phyloP scores from a whole-genome alignment of 495 filamentous ascomycete genomes.

The Penicillium cinerascens region DNA sequence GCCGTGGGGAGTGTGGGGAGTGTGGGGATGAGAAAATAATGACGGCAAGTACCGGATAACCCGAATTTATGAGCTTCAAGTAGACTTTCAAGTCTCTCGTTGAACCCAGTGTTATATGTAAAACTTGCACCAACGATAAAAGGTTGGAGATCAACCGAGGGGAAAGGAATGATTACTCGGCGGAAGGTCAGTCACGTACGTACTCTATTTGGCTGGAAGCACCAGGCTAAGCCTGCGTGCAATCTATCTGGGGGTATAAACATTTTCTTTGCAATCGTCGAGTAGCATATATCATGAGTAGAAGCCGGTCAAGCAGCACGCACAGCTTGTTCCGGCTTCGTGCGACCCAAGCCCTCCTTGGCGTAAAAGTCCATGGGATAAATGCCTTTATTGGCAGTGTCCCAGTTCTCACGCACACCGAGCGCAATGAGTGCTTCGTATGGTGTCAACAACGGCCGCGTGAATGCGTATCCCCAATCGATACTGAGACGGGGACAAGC shows the following conservation, averaged over 20 bases:
- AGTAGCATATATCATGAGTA: neutral
- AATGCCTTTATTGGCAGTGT: slow-evolving; percentile 58
- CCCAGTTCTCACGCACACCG: slow-evolving; percentile 73
- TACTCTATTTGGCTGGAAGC: neutral
- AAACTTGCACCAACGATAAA: no score
- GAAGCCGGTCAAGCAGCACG: slow-evolving; percentile 14
- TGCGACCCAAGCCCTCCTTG: slow-evolving; percentile 84
- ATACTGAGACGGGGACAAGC: slow-evolving; percentile 93
- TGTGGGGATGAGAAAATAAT: no score
- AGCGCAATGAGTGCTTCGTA: slow-evolving; percentile 92
- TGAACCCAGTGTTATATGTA: no score
- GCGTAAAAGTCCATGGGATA: slow-evolving; percentile 99
- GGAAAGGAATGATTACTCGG: neutral
- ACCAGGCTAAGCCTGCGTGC: slow-evolving; percentile 16
- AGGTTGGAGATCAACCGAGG: no score
- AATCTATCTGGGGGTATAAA: slow-evolving; percentile 21
- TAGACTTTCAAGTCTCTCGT: no score
- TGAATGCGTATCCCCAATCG: slow-evolving; percentile 98
- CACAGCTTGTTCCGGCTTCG: slow-evolving; percentile 47
- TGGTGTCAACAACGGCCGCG: slow-evolving; percentile 81
- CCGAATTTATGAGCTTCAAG: no score
- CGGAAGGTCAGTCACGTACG: neutral
- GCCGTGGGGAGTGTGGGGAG: no score
- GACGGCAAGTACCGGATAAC: no score
- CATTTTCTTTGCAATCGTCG: neutral